Percentiles rank a stretch among this genome's conserved stretches.
Conservation (phyloP, 2,329 filamentous ascomycete species). For the Penicillium sp. region DNA sequence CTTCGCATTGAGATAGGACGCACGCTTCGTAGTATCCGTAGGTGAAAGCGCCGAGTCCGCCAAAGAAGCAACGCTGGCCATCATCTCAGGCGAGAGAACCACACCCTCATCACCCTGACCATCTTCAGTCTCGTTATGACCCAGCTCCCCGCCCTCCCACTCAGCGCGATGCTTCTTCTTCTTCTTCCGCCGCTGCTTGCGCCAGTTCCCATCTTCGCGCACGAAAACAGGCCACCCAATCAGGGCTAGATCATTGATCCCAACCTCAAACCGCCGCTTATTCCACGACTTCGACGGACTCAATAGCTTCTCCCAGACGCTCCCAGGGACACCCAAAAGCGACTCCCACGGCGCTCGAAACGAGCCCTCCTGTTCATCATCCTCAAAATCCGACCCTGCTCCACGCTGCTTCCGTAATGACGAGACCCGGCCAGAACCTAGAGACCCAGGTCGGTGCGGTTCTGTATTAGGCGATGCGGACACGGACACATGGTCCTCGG, state of each 20-base stretch:
- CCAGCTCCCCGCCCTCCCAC: constrained; percentile 32
- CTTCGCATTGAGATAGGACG: constrained; percentile 20
- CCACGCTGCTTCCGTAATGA: constrained; percentile 24
- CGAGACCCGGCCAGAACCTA: constrained; percentile 30
- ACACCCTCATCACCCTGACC: constrained; percentile 29
- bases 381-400: constrained; percentile 31
- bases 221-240: constrained; percentile 81
- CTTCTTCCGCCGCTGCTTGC: constrained; percentile 56
- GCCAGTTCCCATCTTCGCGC: constrained; percentile 71
- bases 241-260: constrained; percentile 72
- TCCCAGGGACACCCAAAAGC: constrained; percentile 68
- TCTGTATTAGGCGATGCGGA: constrained; percentile 29
- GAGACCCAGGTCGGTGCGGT: constrained; percentile 30
- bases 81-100: constrained; percentile 24
- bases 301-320: constrained; percentile 73
- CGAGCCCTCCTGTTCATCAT: constrained; percentile 26
- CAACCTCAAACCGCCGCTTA: constrained; percentile 77
- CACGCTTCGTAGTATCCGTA: constrained; percentile 24
- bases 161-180: constrained; percentile 31
- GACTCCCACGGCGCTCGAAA: constrained; percentile 49
- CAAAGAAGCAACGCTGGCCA: constrained; percentile 29
- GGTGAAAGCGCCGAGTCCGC: constrained; percentile 22
- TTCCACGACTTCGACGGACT: constrained; percentile 72
- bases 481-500: constrained; percentile 28
- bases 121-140: constrained; percentile 37